phyloP scores from a whole-genome alignment of 139 green algal genomes.

The Tetraselmis striata region DNA sequence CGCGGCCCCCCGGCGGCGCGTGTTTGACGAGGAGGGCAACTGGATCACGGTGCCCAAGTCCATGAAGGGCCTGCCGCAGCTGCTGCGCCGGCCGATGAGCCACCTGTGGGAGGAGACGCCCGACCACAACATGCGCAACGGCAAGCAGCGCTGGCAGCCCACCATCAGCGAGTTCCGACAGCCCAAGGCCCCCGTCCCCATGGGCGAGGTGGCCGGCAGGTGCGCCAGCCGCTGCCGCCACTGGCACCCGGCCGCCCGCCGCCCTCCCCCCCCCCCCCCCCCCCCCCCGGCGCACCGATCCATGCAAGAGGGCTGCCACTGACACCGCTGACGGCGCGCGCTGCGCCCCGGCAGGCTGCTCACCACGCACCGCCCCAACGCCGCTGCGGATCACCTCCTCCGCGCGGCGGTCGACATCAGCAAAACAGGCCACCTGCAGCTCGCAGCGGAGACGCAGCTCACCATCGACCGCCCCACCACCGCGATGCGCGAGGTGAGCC shows the following conservation, averaged over 20 bases:
- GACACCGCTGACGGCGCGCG: no score
- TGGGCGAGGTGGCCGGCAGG: background rate
- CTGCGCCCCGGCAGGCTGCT: slow-evolving; percentile 41
- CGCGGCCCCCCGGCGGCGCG: no score
- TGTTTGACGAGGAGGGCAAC: slow-evolving; percentile 45
- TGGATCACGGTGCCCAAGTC: slow-evolving; percentile 44
- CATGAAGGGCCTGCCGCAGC: slow-evolving; percentile 13
- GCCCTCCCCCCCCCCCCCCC: no score
- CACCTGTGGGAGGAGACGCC: slow-evolving; percentile 57
- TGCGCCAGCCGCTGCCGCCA: background rate
- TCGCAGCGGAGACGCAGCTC: background rate
- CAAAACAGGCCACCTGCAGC: slow-evolving; percentile 13
- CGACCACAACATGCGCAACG: slow-evolving; percentile 28
- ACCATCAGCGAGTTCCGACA: slow-evolving; percentile 47
- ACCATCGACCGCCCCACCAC: slow-evolving; percentile 9
- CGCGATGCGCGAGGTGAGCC: slow-evolving; percentile 11
- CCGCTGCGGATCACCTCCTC: slow-evolving; percentile 25
- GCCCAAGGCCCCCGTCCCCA: background rate
- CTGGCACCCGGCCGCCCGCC: no score
- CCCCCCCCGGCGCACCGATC: no score
- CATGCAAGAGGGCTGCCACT: no score
- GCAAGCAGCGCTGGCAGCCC: slow-evolving; percentile 42
- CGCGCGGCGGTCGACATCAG: slow-evolving; percentile 17
- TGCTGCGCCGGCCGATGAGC: slow-evolving; percentile 41
- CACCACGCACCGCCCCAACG: slow-evolving; percentile 27